Base-by-base conservation (phyloP, 371 early-diverging fungal species). In the Mortierella sp. region DNA sequence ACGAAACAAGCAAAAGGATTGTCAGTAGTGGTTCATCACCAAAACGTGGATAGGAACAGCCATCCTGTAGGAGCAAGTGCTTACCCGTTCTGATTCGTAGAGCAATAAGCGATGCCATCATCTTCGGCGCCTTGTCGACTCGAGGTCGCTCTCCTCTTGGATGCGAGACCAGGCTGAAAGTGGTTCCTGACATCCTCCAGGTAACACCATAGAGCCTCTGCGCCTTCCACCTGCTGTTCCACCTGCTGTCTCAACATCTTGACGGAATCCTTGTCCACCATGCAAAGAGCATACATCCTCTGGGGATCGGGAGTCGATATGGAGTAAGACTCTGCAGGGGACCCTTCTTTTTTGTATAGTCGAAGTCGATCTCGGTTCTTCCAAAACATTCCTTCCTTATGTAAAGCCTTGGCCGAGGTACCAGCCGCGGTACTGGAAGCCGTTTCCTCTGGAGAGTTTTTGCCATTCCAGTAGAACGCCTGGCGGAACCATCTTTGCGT, bases 391-490 rank as follows among this genome's bases (percentile, higher is more conserved):
- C 79, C 85, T 60, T 90, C 88, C 59, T 83, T 83, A 21, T 74
- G 76, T 4, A 63, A 51, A 0, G 54, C 46, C 40, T 59, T 57
- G 27, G 19, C 41, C 13, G 46, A 29, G 12, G 29, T 40, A n/a
- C 46, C 46, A 17, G 27, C 19, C 6, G 28, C 43, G 16, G 43
- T 22, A 17, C 13, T 10, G 21, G 47, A 22, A 2, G 34, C 57
- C 5, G 12, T 31, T 4, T 51, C 57, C 13, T 78, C 67, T 1
- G 70, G 78, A 6, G 71, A 79, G n/a, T 83, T 79, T 55, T 87
- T 88, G 5, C 88, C 88, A 46, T 85, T 88, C 90, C 90, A 90
- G 51, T 90, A 90, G 57, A 90, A 78, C 7, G 83, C 85, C 4
- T 88, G 88, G 27, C 81, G 77, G 19, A 88, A 68, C 85, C 86